Percentiles rank a stretch among this genome's conserved stretches.
phyloP scores from a whole-genome alignment of 768 basidiomycete species.

The Russula griseocarnosa region DNA sequence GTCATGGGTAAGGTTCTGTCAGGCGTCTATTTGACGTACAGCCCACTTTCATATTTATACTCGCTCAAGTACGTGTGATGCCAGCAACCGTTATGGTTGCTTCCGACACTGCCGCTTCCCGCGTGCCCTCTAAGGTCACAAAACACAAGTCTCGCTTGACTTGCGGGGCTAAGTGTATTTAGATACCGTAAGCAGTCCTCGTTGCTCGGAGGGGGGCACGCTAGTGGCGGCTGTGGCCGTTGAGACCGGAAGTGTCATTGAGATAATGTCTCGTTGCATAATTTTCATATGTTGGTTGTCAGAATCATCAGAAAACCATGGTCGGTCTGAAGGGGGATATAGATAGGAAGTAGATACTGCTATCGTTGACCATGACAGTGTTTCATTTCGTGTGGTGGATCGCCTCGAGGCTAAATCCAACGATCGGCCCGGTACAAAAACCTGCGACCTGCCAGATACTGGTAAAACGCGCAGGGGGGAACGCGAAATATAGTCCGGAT shows the following conservation, averaged over 20 bases:
- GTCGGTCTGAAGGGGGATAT: neutral
- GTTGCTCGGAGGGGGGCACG: constrained; percentile 13
- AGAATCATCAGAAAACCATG: neutral
- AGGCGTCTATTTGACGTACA: constrained; percentile 22
- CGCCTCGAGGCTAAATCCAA: constrained; percentile 18
- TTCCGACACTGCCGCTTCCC: constrained; percentile 26
- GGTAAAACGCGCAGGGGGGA: constrained; percentile 5
- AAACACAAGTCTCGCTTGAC: constrained; percentile 22
- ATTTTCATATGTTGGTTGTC: constrained; percentile 7
- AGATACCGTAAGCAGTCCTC: constrained; percentile 21
- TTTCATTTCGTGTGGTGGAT: constrained; percentile 9
- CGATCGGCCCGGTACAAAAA: constrained; percentile 6
- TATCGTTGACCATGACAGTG: constrained; percentile 1
- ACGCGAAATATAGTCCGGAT: constrained; percentile 13
- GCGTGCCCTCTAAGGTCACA: constrained; percentile 15
- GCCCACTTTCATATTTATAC: constrained; percentile 24
- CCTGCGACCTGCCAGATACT: constrained; percentile 19
- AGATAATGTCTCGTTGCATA: neutral
- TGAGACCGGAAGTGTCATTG: neutral
- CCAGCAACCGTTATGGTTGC: constrained; percentile 20
- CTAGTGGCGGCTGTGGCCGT: neutral
- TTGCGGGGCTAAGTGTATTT: constrained; percentile 16
- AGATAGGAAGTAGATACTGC: neutral
- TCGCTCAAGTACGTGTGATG: constrained; percentile 9
- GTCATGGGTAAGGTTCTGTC: constrained; percentile 20